Conservation (phyloP, 2,329 filamentous ascomycete genomes). For the Cephalotrichum gorgonifer region DNA sequence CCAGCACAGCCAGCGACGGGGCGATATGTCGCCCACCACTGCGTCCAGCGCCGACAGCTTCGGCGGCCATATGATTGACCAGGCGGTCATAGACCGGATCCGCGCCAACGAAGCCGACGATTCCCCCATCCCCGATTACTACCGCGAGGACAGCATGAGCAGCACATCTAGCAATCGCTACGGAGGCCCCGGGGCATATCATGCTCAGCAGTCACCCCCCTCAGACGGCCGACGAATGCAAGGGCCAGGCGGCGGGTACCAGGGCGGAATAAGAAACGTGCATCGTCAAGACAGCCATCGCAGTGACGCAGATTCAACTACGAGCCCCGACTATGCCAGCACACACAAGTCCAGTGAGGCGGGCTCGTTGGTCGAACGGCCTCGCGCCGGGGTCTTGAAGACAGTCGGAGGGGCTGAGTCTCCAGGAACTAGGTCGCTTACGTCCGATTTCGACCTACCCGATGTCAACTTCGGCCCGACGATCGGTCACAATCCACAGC, state of each 20-base stretch:
- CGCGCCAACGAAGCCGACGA: slow-evolving; percentile 16
- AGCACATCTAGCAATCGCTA: slow-evolving; percentile 24
- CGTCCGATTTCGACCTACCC: slow-evolving; percentile 47
- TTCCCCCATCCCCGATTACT: slow-evolving; percentile 3
- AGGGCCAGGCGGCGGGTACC: not conserved
- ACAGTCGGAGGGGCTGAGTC: slow-evolving; percentile 53
- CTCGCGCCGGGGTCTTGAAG: slow-evolving; percentile 70
- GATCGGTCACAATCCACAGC: slow-evolving; percentile 43
- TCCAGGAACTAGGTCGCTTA: not conserved
- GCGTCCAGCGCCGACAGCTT: slow-evolving; percentile 4
- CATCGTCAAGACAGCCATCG: slow-evolving; percentile 36
- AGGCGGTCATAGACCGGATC: slow-evolving; percentile 39
- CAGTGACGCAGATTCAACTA: slow-evolving; percentile 55
- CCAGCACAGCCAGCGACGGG: slow-evolving; percentile 13
- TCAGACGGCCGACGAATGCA: not conserved
- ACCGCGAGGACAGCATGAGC: slow-evolving; percentile 25
- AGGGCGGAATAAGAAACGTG: not conserved
- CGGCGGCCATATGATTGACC: slow-evolving; percentile 23
- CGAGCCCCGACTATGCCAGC: slow-evolving; percentile 71
- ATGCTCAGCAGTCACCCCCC: not conserved
- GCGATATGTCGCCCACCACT: not conserved
- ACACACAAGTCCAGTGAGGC: slow-evolving; percentile 44
- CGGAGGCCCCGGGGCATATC: not conserved
- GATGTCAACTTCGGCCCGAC: slow-evolving; percentile 81
- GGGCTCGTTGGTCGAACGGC: slow-evolving; percentile 47